These are phyloP conservation scores for Rhodotorula sp. DNA, from an alignment of 1,284 basidiomycete species.

Conservation along the genomic window DNA sequence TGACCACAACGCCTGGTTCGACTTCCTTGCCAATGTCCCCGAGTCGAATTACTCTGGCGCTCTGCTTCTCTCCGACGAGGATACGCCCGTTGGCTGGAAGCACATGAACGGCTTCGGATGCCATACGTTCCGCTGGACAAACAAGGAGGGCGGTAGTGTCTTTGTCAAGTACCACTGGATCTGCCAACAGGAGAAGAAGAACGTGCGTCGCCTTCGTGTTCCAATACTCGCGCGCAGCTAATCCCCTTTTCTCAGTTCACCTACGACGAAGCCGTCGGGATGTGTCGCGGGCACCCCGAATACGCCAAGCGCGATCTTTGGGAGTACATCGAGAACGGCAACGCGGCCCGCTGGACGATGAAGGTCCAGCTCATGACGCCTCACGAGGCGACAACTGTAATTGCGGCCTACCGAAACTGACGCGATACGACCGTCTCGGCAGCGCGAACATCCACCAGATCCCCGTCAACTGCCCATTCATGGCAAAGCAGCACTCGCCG, in stretches of 20 bases:
- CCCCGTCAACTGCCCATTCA: constrained; percentile 36
- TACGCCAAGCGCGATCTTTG: constrained; percentile 51
- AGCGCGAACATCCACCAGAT: constrained; percentile 47
- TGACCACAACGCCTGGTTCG: constrained; percentile 49
- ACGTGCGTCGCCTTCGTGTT: not conserved
- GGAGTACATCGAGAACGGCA: constrained; percentile 51
- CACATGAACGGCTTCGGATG: constrained; percentile 25
- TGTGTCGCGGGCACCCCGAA: constrained; percentile 51
- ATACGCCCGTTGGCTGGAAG: constrained; percentile 44
- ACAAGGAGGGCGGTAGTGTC: constrained; percentile 23
- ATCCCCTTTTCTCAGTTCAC: constrained; percentile 42
- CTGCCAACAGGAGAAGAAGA: constrained; percentile 39
- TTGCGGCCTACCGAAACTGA: no score
- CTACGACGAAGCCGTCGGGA: constrained; percentile 47
- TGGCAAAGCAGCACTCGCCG: constrained; percentile 43
- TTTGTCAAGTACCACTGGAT: constrained; percentile 43
- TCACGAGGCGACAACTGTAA: constrained; percentile 47
- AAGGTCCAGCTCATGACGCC: constrained; percentile 49
- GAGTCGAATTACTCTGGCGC: constrained; percentile 47
- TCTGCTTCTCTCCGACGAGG: constrained; percentile 47
- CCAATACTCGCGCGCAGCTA: not conserved
- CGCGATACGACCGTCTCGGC: constrained; percentile 45
- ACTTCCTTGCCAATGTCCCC: constrained; percentile 48
- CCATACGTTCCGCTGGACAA: constrained; percentile 45
- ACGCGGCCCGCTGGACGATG: constrained; percentile 41